Base-by-base conservation (phyloP, 768 basidiomycete genomes). In the Lactifluus volemus region DNA sequence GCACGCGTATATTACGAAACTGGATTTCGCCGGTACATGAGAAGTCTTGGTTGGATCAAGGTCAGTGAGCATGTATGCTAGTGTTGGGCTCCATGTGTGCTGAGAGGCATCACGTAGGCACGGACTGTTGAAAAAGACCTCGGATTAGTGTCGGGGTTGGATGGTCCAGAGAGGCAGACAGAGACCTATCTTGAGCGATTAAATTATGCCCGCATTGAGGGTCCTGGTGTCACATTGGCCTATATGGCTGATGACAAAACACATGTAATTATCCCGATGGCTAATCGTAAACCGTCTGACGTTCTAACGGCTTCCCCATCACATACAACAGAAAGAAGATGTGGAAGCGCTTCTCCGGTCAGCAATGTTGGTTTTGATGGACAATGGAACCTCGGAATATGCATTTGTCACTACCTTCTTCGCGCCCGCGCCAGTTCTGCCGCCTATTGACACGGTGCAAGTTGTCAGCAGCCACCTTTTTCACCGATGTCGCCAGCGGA, bases 1-100 rank as follows among this genome's bases (percentile, higher is more conserved):
- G 88, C 90, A 14, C 84, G 94, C 44, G 81, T 90, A 21, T 99
- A 97, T 71, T 98, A 93, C 61, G 97, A 99, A 74, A 98, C 97
- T 21, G 92, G 88, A 0, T 95, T 98, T 71, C 78, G 97, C 63
- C 77, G 97, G 47, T 99, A 98, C 71, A 80, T 85, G 25, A 79
- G 97, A 49, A 88, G 86, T 69, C 76, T 99, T 50, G 82, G 84
- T 39, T 84, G 79, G 73, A 79, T 98, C 54, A 90, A 88, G 79
- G 89, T 89, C 48, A 52, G 75, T 47, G 17, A 29, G 44, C 30
- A 48, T n/a, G 15, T 30, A 30, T 56, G 2, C 47, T 21, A 5
- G 21, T 5, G 4, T 6, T 34, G 34, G 25, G 51, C 44, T 19
- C 38, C 38, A 17, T 48, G 30, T 17, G 45, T 36, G 15, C 17